Percentiles rank a stretch among this genome's conserved stretches.
Conservation (phyloP, 192 early-diverging fungal genomes). For the Lobulomyces angularis region DNA sequence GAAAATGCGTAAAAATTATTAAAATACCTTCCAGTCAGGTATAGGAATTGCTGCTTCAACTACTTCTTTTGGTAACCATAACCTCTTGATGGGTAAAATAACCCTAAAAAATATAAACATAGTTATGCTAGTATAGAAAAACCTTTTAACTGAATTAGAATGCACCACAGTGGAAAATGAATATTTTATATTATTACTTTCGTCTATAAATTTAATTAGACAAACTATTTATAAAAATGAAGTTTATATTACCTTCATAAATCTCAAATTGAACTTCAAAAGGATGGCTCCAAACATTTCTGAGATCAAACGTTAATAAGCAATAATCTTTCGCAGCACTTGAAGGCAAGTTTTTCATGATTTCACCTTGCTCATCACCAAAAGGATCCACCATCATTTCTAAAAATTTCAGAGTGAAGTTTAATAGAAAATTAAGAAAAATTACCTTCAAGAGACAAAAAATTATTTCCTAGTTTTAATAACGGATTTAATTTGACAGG, state of each 20-base stretch:
- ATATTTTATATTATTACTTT: not conserved
- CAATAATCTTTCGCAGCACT: slow-evolving; percentile 37
- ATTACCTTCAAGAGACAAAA: no score
- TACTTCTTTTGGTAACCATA: slow-evolving; percentile 34
- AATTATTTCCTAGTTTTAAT: slow-evolving; percentile 7
- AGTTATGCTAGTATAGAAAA: not conserved
- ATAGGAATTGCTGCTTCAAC: slow-evolving; percentile 50
- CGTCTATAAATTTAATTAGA: not conserved
- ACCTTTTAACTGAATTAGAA: slow-evolving; percentile 1
- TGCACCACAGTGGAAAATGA: not conserved
- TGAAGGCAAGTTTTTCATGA: slow-evolving; percentile 17
- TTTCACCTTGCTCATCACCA: slow-evolving; percentile 21
- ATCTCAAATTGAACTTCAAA: slow-evolving; percentile 63
- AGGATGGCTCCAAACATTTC: slow-evolving; percentile 56
- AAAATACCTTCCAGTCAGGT: slow-evolving; percentile 56
- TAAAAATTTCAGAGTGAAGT: slow-evolving; percentile 23
- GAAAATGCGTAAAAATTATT: no score
- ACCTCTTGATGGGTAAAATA: slow-evolving; percentile 50
- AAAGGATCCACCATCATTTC: slow-evolving; percentile 35
- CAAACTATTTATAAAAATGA: not conserved
- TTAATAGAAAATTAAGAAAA: slow-evolving; percentile 1
- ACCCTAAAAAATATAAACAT: slow-evolving; percentile 24
- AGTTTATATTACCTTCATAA: slow-evolving; percentile 36
- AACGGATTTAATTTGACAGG: slow-evolving; percentile 19
- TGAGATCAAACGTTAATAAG: slow-evolving; percentile 64